Percentiles rank a stretch among this genome's conserved stretches.
Conservation (phyloP, 108 stramenopile species). For the Fragilaria crotonensis region DNA sequence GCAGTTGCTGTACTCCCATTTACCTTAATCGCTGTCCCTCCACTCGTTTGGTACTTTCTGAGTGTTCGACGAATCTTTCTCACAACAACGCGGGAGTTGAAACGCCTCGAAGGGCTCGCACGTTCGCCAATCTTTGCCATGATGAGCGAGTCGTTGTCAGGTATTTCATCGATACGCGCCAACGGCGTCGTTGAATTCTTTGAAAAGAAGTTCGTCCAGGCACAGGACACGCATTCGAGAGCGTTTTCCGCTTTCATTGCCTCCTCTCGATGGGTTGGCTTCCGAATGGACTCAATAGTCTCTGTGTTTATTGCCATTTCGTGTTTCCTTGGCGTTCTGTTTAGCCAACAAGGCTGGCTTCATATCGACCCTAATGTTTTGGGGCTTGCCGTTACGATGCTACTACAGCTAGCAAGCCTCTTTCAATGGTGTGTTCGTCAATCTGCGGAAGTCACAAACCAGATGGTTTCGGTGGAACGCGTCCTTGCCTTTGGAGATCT, state of each 20-base stretch:
- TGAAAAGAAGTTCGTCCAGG: conserved; percentile 44
- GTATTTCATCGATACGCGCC: conserved; percentile 87
- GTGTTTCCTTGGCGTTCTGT: conserved; percentile 71
- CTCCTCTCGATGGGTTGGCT: conserved; percentile 83
- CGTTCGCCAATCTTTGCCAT: conserved; percentile 84
- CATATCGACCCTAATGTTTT: conserved; percentile 69
- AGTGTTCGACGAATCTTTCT: conserved; percentile 65
- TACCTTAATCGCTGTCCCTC: conserved; percentile 60
- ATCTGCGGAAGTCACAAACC: conserved; percentile 85
- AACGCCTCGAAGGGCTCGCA: conserved; percentile 79
- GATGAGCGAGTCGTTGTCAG: conserved; percentile 77
- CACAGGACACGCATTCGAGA: conserved; percentile 71
- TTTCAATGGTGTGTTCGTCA: conserved; percentile 81
- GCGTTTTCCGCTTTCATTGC: conserved; percentile 84
- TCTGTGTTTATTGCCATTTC: conserved; percentile 58
- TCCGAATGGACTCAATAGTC: conserved; percentile 79
- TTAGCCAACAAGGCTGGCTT: conserved; percentile 47
- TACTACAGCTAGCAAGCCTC: conserved; percentile 53
- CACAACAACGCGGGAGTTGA: conserved; percentile 70
- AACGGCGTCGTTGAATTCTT: conserved; percentile 54
- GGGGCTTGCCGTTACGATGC: conserved; percentile 63
- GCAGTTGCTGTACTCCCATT: conserved; percentile 56
- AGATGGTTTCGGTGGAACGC: conserved; percentile 88
- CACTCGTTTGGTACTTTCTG: conserved; percentile 61
- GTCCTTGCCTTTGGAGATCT: conserved; percentile 65